Conservation (phyloP, 140 eudicot species). For the Flaveria floridana region DNA sequence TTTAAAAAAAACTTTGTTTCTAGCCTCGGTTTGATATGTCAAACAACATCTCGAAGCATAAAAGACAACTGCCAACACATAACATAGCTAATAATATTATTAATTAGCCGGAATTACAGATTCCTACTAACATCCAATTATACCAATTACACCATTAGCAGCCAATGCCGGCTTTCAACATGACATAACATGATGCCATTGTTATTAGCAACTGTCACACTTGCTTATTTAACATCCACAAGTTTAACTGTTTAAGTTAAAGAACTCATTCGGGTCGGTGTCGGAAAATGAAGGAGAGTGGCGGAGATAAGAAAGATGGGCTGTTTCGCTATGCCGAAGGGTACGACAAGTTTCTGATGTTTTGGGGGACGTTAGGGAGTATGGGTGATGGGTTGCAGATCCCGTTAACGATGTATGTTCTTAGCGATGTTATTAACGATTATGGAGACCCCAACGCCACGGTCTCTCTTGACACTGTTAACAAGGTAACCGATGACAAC, state of each 20-base stretch:
- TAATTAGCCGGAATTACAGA: slow-evolving; percentile 24
- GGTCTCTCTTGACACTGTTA: slow-evolving; percentile 31
- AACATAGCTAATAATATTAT: slow-evolving; percentile 21
- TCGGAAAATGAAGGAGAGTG: slow-evolving; percentile 26
- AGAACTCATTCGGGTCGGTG: background rate
- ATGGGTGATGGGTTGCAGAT: slow-evolving; percentile 68
- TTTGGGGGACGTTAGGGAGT: slow-evolving; percentile 58
- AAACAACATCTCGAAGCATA: background rate
- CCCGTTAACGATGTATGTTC: slow-evolving; percentile 60
- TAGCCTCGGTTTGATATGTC: background rate
- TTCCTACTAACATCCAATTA: slow-evolving; percentile 1
- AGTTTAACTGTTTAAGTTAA: background rate
- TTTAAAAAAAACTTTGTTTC: background rate
- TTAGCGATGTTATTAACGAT: slow-evolving; percentile 52
- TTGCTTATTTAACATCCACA: slow-evolving; percentile 35
- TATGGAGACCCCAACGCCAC: slow-evolving; percentile 36
- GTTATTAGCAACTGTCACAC: slow-evolving; percentile 13
- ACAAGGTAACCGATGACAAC: slow-evolving; percentile 41
- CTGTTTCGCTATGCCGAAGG: slow-evolving; percentile 53
- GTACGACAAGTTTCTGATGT: slow-evolving; percentile 53
- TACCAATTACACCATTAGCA: slow-evolving; percentile 23
- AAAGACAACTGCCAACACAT: background rate
- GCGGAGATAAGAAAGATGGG: slow-evolving; percentile 37
- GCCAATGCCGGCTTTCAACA: slow-evolving; percentile 37
- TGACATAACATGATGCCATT: background rate